A percentile compares a stretch with the other conserved stretches of the same genome.
These are phyloP conservation scores for Fusarium globosum DNA, from an alignment of 2,329 filamentous ascomycete genomes.

Conservation along the genomic window DNA sequence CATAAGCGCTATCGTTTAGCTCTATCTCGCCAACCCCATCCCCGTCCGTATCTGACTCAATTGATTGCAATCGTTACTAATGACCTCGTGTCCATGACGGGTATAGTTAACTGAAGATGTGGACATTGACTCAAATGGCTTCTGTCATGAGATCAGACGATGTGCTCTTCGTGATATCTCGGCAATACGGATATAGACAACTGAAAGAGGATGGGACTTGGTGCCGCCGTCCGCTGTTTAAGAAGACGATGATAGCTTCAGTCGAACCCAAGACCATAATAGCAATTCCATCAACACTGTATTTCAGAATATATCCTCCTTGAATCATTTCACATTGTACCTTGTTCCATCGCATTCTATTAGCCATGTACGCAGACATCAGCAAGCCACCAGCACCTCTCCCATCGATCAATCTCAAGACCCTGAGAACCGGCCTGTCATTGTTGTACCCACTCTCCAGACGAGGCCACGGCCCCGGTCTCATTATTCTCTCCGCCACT, in stretches of 20 bases:
- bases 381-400: conserved; percentile 39
- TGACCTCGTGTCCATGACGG: not conserved
- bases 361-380: conserved; percentile 41
- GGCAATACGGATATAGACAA: not conserved
- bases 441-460: conserved; percentile 51
- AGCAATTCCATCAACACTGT: not conserved
- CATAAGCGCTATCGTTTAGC: not conserved
- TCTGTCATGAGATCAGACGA: not conserved
- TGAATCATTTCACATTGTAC: not conserved
- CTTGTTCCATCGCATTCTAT: not conserved
- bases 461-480: conserved; percentile 51
- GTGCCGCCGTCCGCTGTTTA: not conserved
- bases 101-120: not conserved
- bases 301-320: rapidly evolving
- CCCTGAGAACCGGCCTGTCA: conserved; percentile 36
- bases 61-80: not conserved
- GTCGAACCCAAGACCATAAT: not conserved
- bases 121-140: not conserved
- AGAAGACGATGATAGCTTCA: not conserved
- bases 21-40: not conserved
- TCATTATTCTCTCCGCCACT: conserved; percentile 47
- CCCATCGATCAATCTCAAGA: conserved; percentile 31
- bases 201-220: not conserved
- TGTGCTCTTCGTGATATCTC: not conserved
- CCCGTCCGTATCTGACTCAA: not conserved